phyloP scores from a whole-genome alignment of 345 rosid genomes.

The Murraya koenigii region DNA sequence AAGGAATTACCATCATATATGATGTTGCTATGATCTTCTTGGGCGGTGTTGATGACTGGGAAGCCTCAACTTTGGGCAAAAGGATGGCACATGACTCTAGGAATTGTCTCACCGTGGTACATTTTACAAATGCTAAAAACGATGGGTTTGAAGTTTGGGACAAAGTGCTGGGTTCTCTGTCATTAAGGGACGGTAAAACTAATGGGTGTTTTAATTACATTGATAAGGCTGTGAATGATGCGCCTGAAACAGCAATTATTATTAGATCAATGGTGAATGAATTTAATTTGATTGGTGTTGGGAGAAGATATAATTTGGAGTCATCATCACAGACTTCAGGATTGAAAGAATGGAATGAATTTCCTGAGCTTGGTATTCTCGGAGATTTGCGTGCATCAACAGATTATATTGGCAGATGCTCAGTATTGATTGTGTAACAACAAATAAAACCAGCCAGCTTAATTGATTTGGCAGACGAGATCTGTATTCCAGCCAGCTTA shows the following conservation, averaged over 20 bases:
- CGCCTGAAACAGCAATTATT: slow-evolving; percentile 27
- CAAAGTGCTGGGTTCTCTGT: slow-evolving; percentile 26
- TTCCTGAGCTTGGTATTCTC: slow-evolving; percentile 59
- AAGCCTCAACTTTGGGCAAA: slow-evolving; percentile 44
- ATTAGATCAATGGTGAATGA: slow-evolving; percentile 31
- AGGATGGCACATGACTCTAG: slow-evolving; percentile 39
- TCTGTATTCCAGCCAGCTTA: too few species aligned
- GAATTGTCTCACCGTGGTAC: slow-evolving; percentile 31
- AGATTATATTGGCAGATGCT: background rate
- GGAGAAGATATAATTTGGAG: slow-evolving; percentile 37
- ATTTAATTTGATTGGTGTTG: slow-evolving; percentile 45
- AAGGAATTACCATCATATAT: too few species aligned
- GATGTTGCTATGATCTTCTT: slow-evolving; percentile 39
- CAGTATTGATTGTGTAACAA: background rate
- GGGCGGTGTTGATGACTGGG: slow-evolving; percentile 64
- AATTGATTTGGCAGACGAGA: too few species aligned
- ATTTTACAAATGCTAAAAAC: slow-evolving; percentile 14
- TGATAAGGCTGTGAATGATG: slow-evolving; percentile 34
- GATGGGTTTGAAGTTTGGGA: slow-evolving; percentile 30
- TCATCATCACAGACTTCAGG: slow-evolving; percentile 35
- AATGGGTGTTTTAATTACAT: slow-evolving; percentile 13
- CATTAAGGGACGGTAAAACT: slow-evolving; percentile 28
- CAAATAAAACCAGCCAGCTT: background rate
- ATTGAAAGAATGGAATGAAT: slow-evolving; percentile 54
- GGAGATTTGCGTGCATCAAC: slow-evolving; percentile 48